Percentiles rank a stretch among this genome's conserved stretches.
Conservation (phyloP, 495 filamentous ascomycete species). For the Tuber melanosporum region DNA sequence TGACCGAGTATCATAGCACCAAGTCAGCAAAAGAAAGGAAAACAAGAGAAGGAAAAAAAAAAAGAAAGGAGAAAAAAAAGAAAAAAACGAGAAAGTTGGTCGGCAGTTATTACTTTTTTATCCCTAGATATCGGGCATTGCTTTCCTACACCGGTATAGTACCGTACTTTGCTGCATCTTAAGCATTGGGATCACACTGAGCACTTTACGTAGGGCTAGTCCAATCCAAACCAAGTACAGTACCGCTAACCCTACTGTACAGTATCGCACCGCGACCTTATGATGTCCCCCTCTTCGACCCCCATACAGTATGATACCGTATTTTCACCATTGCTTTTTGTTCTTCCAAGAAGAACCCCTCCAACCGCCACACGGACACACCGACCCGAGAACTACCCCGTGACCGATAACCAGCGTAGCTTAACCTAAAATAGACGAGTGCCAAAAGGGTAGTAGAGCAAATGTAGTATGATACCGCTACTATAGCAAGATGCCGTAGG, state of each 20-base stretch:
- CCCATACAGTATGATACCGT: no score
- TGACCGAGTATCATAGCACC: not conserved
- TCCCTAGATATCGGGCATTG: not conserved
- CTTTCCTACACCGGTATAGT: not conserved
- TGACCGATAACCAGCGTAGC: not conserved
- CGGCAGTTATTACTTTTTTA: not conserved
- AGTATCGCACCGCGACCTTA: not conserved
- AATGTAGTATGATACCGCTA: not conserved
- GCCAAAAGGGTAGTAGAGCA: not conserved
- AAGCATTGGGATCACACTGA: not conserved
- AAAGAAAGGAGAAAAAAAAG: not conserved
- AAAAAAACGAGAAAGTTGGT: not conserved
- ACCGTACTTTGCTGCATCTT: not conserved
- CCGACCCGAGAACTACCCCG: not conserved
- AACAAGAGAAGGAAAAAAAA: not conserved
- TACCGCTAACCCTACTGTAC: not conserved
- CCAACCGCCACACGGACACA: not conserved
- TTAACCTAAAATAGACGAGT: not conserved
- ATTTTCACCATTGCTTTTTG: not conserved
- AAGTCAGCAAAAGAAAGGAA: not conserved
- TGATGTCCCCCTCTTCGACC: not conserved
- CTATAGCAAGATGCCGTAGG: not conserved
- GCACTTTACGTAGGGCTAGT: not conserved
- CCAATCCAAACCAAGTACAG: not conserved
- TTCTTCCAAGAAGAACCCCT: not conserved